These are phyloP conservation scores for Erodium trifolium DNA, from an alignment of 441 rosid species.

Conservation along the genomic window DNA sequence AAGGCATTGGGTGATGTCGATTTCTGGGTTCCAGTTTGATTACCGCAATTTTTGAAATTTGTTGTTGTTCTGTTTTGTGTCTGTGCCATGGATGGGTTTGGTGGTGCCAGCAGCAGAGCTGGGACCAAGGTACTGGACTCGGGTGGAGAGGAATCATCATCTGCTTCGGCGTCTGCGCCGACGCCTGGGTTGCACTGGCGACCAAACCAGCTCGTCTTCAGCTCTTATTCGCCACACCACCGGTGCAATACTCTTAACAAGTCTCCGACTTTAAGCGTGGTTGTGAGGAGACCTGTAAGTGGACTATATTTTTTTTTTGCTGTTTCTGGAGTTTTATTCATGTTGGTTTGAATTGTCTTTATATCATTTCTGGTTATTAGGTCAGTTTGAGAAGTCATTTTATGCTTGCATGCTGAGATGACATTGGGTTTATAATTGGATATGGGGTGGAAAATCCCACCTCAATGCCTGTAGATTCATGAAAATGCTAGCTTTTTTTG, in stretches of 20 bases:
- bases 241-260: constrained; percentile 25
- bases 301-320: neutral
- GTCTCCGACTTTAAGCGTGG: constrained; percentile 40
- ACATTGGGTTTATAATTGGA: neutral
- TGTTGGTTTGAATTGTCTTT: constrained; percentile 11
- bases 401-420: neutral
- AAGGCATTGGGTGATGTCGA: too few species aligned
- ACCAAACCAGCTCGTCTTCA: constrained; percentile 70
- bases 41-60: too few species aligned
- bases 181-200: constrained; percentile 33
- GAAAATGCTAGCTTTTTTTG: neutral
- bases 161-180: too few species aligned
- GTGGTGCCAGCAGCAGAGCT: too few species aligned
- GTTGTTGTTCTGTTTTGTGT: too few species aligned
- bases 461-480: neutral
- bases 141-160: too few species aligned
- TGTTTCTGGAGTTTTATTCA: constrained; percentile 9
- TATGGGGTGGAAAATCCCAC: neutral
- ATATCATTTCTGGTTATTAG: constrained; percentile 8
- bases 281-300: constrained; percentile 69
- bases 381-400: constrained; percentile 13
- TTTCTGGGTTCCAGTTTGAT: too few species aligned
- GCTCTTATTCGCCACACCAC: constrained; percentile 27
- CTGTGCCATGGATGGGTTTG: too few species aligned
- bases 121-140: too few species aligned